Conservation (phyloP, 345 rosid genomes). For the Eucalyptus paniculata region DNA sequence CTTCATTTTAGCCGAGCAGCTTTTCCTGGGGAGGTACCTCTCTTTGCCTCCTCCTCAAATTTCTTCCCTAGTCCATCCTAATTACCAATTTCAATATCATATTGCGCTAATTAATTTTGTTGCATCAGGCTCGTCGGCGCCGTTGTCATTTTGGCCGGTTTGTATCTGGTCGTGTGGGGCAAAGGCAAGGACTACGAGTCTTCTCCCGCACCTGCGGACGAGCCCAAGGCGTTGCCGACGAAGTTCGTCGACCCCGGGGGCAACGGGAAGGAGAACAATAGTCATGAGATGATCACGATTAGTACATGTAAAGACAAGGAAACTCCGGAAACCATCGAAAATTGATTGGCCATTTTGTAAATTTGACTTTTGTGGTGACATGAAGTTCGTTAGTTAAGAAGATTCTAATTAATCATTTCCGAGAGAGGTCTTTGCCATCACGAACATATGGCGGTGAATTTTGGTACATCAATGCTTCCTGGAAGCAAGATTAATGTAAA, state of each 20-base stretch:
- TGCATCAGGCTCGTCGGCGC: slow-evolving; percentile 75
- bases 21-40: slow-evolving; percentile 78
- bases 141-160: slow-evolving; percentile 52
- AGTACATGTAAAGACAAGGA: neutral
- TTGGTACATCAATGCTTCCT: neutral
- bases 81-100: neutral
- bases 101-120: neutral
- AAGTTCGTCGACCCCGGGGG: neutral
- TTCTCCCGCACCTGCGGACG: neutral
- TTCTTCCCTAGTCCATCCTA: neutral
- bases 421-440: neutral
- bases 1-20: slow-evolving; percentile 62
- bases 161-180: slow-evolving; percentile 83
- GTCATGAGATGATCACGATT: slow-evolving; percentile 17
- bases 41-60: too few relatives aligned
- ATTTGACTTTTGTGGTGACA: neutral
- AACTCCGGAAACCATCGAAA: neutral
- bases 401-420: neutral
- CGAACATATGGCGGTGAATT: neutral
- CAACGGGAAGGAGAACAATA: neutral
- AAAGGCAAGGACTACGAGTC: slow-evolving; percentile 53
- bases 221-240: slow-evolving; percentile 9
- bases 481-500: neutral
- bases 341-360: neutral
- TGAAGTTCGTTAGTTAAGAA: neutral